Evolutionary conservation across 202 grass and related monocot species (phyloP), one percentile per base, ranked within the genome.

Genomic region (Saccharum hybrid): DNA sequence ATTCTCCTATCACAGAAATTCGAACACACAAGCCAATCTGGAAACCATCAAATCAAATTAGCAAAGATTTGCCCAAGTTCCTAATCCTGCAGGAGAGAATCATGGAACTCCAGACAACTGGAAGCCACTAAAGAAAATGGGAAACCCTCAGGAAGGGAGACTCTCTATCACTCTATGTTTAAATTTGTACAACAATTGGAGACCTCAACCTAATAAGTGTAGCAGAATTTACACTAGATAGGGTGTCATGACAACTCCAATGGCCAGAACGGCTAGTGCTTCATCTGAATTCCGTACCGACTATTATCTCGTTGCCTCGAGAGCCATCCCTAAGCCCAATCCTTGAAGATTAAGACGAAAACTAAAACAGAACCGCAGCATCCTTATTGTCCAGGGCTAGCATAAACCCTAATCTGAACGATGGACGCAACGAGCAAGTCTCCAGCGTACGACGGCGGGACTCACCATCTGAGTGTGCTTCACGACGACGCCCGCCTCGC

Each of bases 391-490:
- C 60, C 22, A 67, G 7, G 1, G 10, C 66, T 54, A 72, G 60
- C 37, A 34, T 57, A 84, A 91, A 75, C 77, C 56, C 48, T 71
- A 60, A 34, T 82, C 69, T 54, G 45, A 48, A 49, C 6, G 16
- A 59, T 5, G 23, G 41, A 28, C 12, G 41, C 10, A 80, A 28
- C 49, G 49, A 49, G 13, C 13, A 49, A 49, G 13, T 49, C 13
- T 49, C 46, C 13, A 49, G 46, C 13, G 46, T 19, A 28, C 21
- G 10, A 67, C 16, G 49, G 23, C 6, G 41, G 16, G 36, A 64
- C 61, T 80, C 81, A 94, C 96, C 81, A 80, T 92, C 66, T 98
- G 87, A 62, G 91, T 98, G 49, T 94, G 83, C 75, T 90, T 74
- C 37, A 81, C 60, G 70, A 90, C 61, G 68, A 96, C 89, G 39